Base-by-base conservation (phyloP, 495 filamentous ascomycete species). In the Corynascus novoguineensis region DNA sequence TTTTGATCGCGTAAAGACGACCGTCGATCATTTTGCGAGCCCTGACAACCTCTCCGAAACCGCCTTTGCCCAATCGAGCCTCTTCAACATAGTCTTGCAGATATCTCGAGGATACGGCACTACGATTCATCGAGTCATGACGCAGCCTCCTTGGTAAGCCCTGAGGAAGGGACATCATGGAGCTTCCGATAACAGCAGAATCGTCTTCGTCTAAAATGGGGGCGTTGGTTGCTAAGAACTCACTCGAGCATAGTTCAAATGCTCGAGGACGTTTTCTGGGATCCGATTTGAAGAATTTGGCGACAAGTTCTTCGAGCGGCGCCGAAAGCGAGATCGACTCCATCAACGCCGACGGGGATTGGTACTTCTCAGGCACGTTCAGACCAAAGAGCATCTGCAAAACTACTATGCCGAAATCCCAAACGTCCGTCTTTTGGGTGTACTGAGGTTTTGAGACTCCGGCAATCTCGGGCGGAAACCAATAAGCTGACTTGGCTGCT, bases 11-110 rank as follows among this genome's bases (percentile, higher is more conserved):
- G 77, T 98, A 98, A 11, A 95, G 83, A 50, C 88, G 86, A 9
- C 89, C 89, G 71, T 97, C 92, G 7, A 96, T 81, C 70, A 91
- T 95, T 64, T 96, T 95, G 55, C 95, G 81, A 7, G 93, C 92
- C 68, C 92, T 91, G 41, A 98, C 90, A n/a, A 98, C 93, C 72
- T 97, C 88, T 28, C 95, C 93, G 70, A 95, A 98, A 2, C 92
- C 95, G 15, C 93, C 93, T 71, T 89, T 93, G 25, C 95, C 93
- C 19, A 98, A 75, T 2, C 86, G 83, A 17, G 89, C 91, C 57
- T 89, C 83, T 70, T 97, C 92, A 21, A 88, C 85, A 66, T 95
- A 98, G 63, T 97, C 95, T 64, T 86, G 86, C 31, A 76, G 77
- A 64, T 97, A 98, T 42, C 90, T 80, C 1, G 89, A 92, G 27